Evolutionary conservation across 345 rosid genomes (phyloP).

Genomic region (Arabidopsis suecica): DNA sequence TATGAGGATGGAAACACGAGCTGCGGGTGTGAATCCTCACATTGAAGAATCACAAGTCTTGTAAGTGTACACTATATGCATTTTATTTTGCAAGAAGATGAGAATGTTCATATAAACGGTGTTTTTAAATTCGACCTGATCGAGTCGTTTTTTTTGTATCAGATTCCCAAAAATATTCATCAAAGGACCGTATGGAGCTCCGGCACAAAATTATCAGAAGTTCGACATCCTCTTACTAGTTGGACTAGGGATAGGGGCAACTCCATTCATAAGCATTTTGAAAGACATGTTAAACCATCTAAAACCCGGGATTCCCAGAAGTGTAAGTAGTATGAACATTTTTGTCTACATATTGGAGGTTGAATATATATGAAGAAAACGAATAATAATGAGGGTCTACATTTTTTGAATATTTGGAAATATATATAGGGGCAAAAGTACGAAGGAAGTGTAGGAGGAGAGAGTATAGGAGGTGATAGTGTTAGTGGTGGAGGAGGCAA

Average conservation of each 20-base stretch:
- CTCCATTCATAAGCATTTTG: constrained; percentile 90
- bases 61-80: constrained; percentile 44
- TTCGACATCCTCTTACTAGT: constrained; percentile 81
- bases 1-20: constrained; percentile 74
- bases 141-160: constrained; percentile 9
- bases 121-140: not conserved
- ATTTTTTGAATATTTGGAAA: constrained; percentile 13
- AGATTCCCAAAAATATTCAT: constrained; percentile 80
- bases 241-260: constrained; percentile 95
- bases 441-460: constrained; percentile 46
- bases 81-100: not conserved
- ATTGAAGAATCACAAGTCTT: constrained; percentile 57
- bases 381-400: not conserved
- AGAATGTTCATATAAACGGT: not conserved
- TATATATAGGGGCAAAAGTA: constrained; percentile 38
- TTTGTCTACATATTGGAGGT: not conserved
- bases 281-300: constrained; percentile 81
- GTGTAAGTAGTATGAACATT: constrained; percentile 46
- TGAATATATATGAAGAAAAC: not conserved
- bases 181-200: constrained; percentile 97
- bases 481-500: constrained; percentile 44
- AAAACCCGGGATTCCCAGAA: constrained; percentile 49
- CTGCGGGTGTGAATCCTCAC: constrained; percentile 43
- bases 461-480: constrained; percentile 46
- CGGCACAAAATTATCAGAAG: constrained; percentile 83